Evolutionary conservation across 1,284 basidiomycete species (phyloP).

Genomic region (Cutaneotrichosporon dermatis): DNA sequence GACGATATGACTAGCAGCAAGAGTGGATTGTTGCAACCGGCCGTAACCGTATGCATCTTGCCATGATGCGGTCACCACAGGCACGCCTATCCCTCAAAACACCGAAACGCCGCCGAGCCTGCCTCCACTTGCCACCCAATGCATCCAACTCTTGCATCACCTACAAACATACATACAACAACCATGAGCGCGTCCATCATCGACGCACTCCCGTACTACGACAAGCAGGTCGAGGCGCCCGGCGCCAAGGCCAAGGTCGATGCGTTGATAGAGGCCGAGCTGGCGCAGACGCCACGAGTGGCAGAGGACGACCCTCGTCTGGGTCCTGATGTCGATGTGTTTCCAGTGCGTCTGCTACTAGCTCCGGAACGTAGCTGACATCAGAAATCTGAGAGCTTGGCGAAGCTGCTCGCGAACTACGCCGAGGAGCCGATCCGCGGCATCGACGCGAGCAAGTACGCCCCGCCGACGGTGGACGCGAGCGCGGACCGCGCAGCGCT

Average conservation of each 20-base stretch:
- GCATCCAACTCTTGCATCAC: neutral
- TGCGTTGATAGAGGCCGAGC: conserved; percentile 46
- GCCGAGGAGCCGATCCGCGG: conserved; percentile 56
- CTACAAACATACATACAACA: conserved; percentile 3
- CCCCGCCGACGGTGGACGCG: conserved; percentile 63
- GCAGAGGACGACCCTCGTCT: conserved; percentile 61
- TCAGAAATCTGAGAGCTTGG: conserved; percentile 50
- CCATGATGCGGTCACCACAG: too few species aligned
- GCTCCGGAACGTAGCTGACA: neutral
- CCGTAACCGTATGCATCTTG: neutral
- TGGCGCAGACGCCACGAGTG: conserved; percentile 33
- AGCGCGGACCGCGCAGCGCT: conserved; percentile 69
- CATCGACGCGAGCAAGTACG: conserved; percentile 75
- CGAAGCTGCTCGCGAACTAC: conserved; percentile 65
- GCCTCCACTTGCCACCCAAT: conserved; percentile 3
- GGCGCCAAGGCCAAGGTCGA: conserved; percentile 39
- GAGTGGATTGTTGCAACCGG: neutral
- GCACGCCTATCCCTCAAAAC: neutral
- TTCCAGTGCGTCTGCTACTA: conserved; percentile 32
- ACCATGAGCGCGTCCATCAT: conserved; percentile 47
- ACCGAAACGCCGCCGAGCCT: neutral
- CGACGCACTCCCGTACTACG: conserved; percentile 90
- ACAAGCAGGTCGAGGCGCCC: conserved; percentile 82
- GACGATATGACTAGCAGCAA: neutral
- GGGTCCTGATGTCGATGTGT: conserved; percentile 58